Evolutionary conservation across 495 filamentous ascomycete genomes (phyloP).

Genomic region (Gamarada debralockiae): DNA sequence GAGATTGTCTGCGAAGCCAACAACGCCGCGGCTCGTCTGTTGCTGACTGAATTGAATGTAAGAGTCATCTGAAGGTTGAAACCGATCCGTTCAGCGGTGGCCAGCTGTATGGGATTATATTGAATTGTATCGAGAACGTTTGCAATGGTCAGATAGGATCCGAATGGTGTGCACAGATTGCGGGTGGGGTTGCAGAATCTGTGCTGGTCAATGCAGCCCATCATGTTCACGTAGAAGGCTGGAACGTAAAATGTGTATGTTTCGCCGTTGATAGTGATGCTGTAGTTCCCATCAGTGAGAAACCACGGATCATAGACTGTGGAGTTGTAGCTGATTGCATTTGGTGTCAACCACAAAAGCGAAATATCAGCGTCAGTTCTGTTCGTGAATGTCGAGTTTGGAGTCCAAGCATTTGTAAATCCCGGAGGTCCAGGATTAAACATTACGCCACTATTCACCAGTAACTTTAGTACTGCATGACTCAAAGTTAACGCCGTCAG

Average conservation of each 20-base stretch:
- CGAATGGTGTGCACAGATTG: not conserved
- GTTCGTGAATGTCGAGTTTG: conserved; percentile 22
- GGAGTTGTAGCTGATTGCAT: conserved; percentile 20
- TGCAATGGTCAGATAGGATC: not conserved
- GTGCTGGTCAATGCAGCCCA: conserved; percentile 27
- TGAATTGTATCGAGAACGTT: not conserved
- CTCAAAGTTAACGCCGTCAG: too few species aligned
- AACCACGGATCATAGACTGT: conserved; percentile 27
- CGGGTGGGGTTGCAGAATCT: conserved; percentile 23
- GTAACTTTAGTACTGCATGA: too few species aligned
- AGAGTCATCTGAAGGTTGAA: not conserved
- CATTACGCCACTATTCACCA: too few species aligned
- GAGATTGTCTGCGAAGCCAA: conserved; percentile 1
- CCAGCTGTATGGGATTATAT: not conserved
- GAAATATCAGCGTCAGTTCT: conserved; percentile 29
- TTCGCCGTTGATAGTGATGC: not conserved
- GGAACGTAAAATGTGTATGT: not conserved
- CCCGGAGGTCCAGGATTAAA: too few species aligned
- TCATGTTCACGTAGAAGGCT: conserved; percentile 1
- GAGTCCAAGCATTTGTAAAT: conserved; percentile 7
- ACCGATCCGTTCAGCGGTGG: not conserved
- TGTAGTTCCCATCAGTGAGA: conserved; percentile 11
- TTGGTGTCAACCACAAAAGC: conserved; percentile 24
- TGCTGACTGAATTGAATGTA: not conserved
- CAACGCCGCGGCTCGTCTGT: conserved; percentile 1